These are phyloP conservation scores for Entophlyctis luteolus DNA, from an alignment of 192 early-diverging fungal species.

Conservation along the genomic window DNA sequence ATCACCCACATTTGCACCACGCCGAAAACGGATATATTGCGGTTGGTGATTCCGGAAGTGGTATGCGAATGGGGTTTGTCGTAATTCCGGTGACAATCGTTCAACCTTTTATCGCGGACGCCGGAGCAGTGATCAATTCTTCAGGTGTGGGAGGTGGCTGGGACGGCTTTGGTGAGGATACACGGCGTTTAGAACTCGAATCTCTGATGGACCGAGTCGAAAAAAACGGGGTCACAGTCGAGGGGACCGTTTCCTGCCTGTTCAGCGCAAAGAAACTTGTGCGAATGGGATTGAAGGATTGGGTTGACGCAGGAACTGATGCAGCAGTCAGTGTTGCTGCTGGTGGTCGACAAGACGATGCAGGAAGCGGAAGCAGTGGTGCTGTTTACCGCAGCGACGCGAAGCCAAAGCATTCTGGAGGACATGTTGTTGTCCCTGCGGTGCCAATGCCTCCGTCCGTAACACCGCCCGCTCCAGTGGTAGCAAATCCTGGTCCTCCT, in stretches of 20 bases:
- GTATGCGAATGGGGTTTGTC: not conserved
- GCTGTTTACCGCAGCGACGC: conserved; percentile 15
- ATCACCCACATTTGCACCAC: not conserved
- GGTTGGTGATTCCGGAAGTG: not conserved
- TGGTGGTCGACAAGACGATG: not conserved
- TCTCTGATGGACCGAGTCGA: conserved; percentile 16
- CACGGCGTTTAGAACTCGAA: not conserved
- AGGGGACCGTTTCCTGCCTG: conserved; percentile 5
- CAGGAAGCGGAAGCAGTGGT: not conserved
- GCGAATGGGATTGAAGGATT: conserved; percentile 17
- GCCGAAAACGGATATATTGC: not conserved
- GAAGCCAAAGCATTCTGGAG: too few species aligned
- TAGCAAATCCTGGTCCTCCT: not conserved
- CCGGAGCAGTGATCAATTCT: too few species aligned
- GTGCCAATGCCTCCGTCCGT: not conserved
- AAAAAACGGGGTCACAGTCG: not conserved
- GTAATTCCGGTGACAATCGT: not conserved
- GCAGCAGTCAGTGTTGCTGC: not conserved
- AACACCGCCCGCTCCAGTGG: not conserved
- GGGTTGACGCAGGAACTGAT: conserved; percentile 20
- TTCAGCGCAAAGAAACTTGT: conserved; percentile 18
- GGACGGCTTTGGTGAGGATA: not conserved
- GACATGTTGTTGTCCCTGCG: too few species aligned
- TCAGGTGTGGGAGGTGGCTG: not conserved
- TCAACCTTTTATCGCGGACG: not conserved